These are phyloP conservation scores for Phytophthora multivora DNA, from an alignment of 352 stramenopile species.

Conservation along the genomic window DNA sequence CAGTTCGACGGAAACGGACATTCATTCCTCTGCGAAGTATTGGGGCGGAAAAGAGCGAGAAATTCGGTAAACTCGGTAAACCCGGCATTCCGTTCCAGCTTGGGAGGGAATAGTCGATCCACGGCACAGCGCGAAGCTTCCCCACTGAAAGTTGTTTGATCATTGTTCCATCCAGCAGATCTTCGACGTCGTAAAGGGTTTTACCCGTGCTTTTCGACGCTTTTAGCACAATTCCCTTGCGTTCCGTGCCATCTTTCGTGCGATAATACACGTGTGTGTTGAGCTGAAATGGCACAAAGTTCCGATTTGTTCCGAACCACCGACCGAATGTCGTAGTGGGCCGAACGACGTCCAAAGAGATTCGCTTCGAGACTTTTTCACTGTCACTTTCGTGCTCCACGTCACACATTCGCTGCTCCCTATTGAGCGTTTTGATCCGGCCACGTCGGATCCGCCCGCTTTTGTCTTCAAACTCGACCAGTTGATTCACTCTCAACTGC, in stretches of 20 bases:
- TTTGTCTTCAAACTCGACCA: conserved; percentile 62
- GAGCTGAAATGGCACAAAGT: conserved; percentile 33
- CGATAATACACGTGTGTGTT: conserved; percentile 64
- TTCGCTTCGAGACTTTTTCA: conserved; percentile 52
- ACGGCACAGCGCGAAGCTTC: conserved; percentile 52
- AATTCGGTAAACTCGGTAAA: conserved; percentile 29
- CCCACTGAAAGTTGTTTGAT: conserved; percentile 44
- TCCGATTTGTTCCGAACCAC: conserved; percentile 35
- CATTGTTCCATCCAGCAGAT: conserved; percentile 51
- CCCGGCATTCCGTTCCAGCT: conserved; percentile 32
- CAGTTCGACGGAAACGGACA: conserved; percentile 49
- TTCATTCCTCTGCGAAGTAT: conserved; percentile 56
- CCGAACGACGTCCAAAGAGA: conserved; percentile 38
- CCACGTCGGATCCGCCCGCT: conserved; percentile 49
- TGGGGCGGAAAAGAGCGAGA: conserved; percentile 31
- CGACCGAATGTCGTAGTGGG: conserved; percentile 38
- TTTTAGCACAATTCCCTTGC: conserved; percentile 64
- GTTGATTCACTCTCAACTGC: conserved; percentile 46
- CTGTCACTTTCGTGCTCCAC: conserved; percentile 66
- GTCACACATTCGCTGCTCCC: conserved; percentile 53
- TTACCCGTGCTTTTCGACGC: conserved; percentile 40
- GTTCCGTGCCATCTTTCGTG: conserved; percentile 48
- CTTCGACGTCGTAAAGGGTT: conserved; percentile 56
- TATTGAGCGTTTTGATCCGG: conserved; percentile 47
- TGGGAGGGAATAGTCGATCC: conserved; percentile 53